Base-by-base conservation (phyloP, 805 yeast species). In the Suhomyces vadensis region DNA sequence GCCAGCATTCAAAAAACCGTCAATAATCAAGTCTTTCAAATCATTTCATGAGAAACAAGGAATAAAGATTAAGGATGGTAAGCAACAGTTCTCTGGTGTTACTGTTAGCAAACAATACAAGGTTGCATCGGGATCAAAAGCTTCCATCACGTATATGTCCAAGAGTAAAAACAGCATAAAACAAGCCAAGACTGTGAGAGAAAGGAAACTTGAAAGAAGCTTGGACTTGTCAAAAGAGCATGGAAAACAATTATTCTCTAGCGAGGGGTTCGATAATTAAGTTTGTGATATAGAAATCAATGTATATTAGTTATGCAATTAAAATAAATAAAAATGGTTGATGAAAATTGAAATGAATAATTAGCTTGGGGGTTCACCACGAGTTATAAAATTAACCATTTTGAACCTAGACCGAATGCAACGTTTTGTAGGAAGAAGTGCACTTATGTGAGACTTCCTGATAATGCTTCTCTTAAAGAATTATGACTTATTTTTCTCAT, bases 81-180 rank as follows among this genome's bases (percentile, higher is more conserved):
- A 57, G 19, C 56, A 65, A 5, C 50, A 46, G 13, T 71, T 71
- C 48, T 56, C 67, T 17, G 75, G 76, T 5, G 85, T 83, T 14
- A 79, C 78, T 1, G 61, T 79, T 4, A 71, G 79, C 36, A 77
- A 76, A 25, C 71, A 75, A 22, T 78, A 79, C 54, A 81, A 73
- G 57, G 72, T 75, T 8, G 83, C 79, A 1, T 71, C 80, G 1
- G 78, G 83, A 6, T 65, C 78, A 4, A 77, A 72, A 48, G 79
- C 85, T 1, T 78, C 85, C 6, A 75, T 85, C 49, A 75, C 83
- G 37, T 76, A 75, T 43, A 57, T 79, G 56, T 77, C 83, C 8
- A 64, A 57, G 37, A 52, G 40, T 33, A 51, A 37, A 20, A 61
- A 61, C 35, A 58, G 61, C 22, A 60, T 64, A 46, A 48, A 51